These are phyloP conservation scores for Pholiota conissans DNA, from an alignment of 768 basidiomycete genomes.

Conservation along the genomic window DNA sequence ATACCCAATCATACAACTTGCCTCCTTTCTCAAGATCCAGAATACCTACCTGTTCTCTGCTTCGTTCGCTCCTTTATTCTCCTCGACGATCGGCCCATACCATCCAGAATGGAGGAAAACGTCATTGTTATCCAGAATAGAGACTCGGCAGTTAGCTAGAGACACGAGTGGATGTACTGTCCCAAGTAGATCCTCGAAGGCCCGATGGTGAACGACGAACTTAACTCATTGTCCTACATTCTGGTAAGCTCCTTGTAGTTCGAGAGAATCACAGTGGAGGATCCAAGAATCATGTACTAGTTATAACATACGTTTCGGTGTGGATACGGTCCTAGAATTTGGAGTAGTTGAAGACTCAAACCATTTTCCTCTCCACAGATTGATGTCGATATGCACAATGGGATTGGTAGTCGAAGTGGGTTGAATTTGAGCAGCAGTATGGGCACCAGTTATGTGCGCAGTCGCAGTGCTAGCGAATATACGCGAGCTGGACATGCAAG, in stretches of 20 bases:
- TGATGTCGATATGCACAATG: constrained; percentile 70
- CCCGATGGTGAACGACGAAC: constrained; percentile 72
- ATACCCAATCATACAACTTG: constrained; percentile 25
- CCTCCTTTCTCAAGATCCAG: constrained; percentile 78
- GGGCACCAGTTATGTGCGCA: constrained; percentile 58
- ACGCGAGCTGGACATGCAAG: constrained; percentile 67
- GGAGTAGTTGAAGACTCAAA: constrained; percentile 69
- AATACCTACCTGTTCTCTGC: constrained; percentile 52
- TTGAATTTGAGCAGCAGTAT: constrained; percentile 17
- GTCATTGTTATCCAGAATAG: constrained; percentile 54
- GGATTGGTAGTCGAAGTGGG: constrained; percentile 45
- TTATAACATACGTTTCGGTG: constrained; percentile 74
- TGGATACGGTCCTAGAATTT: constrained; percentile 74
- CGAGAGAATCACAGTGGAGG: constrained; percentile 26
- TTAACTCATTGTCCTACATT: constrained; percentile 87
- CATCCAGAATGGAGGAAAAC: constrained; percentile 74
- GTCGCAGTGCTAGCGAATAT: constrained; percentile 75
- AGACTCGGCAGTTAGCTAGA: constrained; percentile 34
- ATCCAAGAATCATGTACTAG: not conserved
- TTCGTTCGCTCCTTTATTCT: constrained; percentile 88
- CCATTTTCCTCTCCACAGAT: constrained; percentile 78
- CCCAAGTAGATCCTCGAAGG: constrained; percentile 38
- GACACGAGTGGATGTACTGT: constrained; percentile 26
- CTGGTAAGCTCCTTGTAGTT: constrained; percentile 77
- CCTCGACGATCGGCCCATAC: constrained; percentile 82